These are phyloP conservation scores for Candida andamanensis DNA, from an alignment of 805 yeast genomes.

Conservation along the genomic window DNA sequence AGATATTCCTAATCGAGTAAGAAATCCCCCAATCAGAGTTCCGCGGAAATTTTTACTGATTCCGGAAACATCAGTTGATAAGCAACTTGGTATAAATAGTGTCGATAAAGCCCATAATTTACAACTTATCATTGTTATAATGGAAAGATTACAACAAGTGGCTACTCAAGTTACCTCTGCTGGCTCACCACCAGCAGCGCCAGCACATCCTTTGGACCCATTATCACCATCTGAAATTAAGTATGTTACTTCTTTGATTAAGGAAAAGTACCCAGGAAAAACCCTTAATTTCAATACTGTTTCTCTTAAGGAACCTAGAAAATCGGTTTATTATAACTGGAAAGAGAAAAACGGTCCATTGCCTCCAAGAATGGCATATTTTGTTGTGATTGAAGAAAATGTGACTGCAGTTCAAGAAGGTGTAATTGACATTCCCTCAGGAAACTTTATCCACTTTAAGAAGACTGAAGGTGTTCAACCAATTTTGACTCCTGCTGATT, in stretches of 20 bases:
- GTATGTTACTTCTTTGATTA: slow-evolving; percentile 49
- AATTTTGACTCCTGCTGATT: slow-evolving; percentile 65
- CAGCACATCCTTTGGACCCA: slow-evolving; percentile 70
- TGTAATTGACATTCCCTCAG: slow-evolving; percentile 51
- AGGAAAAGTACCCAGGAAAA: slow-evolving; percentile 42
- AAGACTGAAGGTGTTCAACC: slow-evolving; percentile 64
- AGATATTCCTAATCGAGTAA: too few relatives aligned
- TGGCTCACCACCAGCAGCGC: slow-evolving; percentile 47
- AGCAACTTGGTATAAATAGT: too few relatives aligned
- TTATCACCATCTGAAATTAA: slow-evolving; percentile 59
- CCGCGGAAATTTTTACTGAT: too few relatives aligned
- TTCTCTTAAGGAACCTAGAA: slow-evolving; percentile 67
- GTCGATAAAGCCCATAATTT: too few relatives aligned
- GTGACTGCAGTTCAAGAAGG: slow-evolving; percentile 67
- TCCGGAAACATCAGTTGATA: too few relatives aligned
- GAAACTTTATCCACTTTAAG: slow-evolving; percentile 43
- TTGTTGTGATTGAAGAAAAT: slow-evolving; percentile 55
- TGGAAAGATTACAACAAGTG: slow-evolving; percentile 65
- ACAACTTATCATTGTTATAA: slow-evolving; percentile 16
- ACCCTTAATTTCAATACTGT: slow-evolving; percentile 59
- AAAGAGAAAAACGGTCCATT: slow-evolving; percentile 53
- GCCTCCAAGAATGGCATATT: slow-evolving; percentile 67
- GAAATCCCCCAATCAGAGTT: too few relatives aligned
- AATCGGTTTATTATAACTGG: slow-evolving; percentile 60
- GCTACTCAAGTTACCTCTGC: slow-evolving; percentile 59